Percentiles rank a stretch among this genome's conserved stretches.
These are phyloP conservation scores for Nadsonia starkeyi-henricii DNA, from an alignment of 1,139 yeast genomes.

Conservation along the genomic window DNA sequence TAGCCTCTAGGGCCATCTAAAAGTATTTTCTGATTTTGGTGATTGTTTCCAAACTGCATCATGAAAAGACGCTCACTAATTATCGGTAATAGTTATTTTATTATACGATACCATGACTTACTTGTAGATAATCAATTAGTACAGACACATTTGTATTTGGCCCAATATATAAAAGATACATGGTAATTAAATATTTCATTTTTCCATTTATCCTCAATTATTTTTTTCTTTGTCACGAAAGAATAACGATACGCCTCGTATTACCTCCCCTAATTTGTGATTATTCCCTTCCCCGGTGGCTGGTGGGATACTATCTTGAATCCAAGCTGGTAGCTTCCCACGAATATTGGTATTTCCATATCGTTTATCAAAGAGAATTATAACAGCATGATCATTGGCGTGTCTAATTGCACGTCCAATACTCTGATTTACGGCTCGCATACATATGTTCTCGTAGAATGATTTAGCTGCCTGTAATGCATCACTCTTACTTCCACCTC, in stretches of 20 bases:
- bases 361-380: conserved; percentile 57
- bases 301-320: conserved; percentile 25
- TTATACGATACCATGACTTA: too few relatives aligned
- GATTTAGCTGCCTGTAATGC: conserved; percentile 39
- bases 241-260: background rate
- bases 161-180: too few relatives aligned
- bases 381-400: conserved; percentile 62
- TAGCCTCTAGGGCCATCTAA: too few relatives aligned
- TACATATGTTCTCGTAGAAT: conserved; percentile 74
- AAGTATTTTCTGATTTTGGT: too few relatives aligned
- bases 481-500: conserved; percentile 30
- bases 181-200: too few relatives aligned
- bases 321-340: conserved; percentile 67
- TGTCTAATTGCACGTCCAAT: conserved; percentile 90
- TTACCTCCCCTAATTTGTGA: background rate
- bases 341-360: conserved; percentile 38
- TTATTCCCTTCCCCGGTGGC: background rate
- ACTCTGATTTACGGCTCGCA: conserved; percentile 87
- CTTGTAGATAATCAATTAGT: too few relatives aligned
- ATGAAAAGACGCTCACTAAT: too few relatives aligned
- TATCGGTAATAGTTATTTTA: too few relatives aligned
- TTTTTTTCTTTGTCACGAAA: background rate
- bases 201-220: too few relatives aligned
- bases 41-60: too few relatives aligned
- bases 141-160: too few relatives aligned